Percentiles rank a stretch among this genome's conserved stretches.
Conservation (phyloP, 805 yeast genomes). For the Danielozyma ontarioensis region DNA sequence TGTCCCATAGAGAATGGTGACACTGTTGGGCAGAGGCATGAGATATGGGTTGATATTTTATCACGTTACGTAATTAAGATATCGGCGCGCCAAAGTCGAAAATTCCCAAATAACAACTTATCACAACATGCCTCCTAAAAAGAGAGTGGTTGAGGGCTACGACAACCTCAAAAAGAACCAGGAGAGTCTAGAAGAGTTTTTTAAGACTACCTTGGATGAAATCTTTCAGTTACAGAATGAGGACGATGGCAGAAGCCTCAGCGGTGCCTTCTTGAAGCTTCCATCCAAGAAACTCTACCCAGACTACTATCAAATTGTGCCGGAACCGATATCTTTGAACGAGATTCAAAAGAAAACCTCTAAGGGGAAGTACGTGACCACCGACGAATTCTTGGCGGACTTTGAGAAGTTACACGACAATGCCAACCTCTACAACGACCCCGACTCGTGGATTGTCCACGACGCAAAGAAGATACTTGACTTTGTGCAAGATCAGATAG, state of each 20-base stretch:
- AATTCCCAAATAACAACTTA: constrained; percentile 1
- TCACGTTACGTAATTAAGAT: neutral
- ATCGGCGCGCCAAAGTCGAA: neutral
- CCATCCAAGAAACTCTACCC: constrained; percentile 36
- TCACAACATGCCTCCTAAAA: constrained; percentile 8
- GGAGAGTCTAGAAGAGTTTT: constrained; percentile 24
- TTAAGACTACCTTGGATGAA: constrained; percentile 24
- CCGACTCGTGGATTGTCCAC: constrained; percentile 51
- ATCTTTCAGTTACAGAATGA: constrained; percentile 30
- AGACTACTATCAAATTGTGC: constrained; percentile 33
- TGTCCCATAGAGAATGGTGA: constrained; percentile 77
- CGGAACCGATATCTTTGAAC: constrained; percentile 27
- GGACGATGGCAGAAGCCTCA: constrained; percentile 15
- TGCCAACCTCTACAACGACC: constrained; percentile 37
- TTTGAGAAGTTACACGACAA: constrained; percentile 32
- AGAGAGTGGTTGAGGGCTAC: constrained; percentile 7
- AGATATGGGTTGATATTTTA: neutral
- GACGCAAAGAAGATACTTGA: constrained; percentile 56
- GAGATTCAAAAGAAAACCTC: constrained; percentile 31
- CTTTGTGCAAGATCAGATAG: constrained; percentile 49
- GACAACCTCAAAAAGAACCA: constrained; percentile 5
- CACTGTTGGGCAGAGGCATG: constrained; percentile 10
- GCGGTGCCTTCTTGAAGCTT: constrained; percentile 26
- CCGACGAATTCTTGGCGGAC: constrained; percentile 34
- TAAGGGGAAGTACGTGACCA: constrained; percentile 40